Base-by-base conservation (phyloP, 495 filamentous ascomycete genomes). In the Immersiella caudata region DNA sequence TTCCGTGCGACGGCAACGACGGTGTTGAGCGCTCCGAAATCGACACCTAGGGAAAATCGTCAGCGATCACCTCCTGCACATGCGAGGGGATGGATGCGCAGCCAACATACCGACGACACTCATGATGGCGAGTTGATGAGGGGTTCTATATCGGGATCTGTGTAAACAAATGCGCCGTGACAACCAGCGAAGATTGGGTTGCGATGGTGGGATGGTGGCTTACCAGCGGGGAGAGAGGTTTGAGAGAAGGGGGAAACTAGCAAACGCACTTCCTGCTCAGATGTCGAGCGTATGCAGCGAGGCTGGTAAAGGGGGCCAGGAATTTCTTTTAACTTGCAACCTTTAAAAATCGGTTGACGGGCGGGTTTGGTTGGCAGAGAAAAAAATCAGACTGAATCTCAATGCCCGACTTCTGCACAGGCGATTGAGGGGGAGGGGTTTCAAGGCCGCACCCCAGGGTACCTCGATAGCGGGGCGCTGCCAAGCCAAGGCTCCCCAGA, bases 1-100 rank as follows among this genome's bases (percentile, higher is more conserved):
- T 98, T 98, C 76, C 94, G 85, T 71, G 95, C 94, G 79, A 98
- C 95, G 76, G 95, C 96, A 79, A 98, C 91, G 75, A 96, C 94
- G 70, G 94, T 97, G 84, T 96, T 97, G 74, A 96, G 91, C 29
- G 93, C 91, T 82, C 95, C 95, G 81, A 99, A 90, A 88, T 99
- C 95, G 75, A 97, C 88, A 76, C 95, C 93, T 84, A 40, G 56
- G 24, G 50, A 54, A 4, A 18, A 29, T 6, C 33, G 63, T 69
- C 59, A 62, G 50, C 27, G 11, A 68, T 26, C 36, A 67, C 74
- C 64, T 71, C 69, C 27, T 56, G 49, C 1, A 21, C 5, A 36
- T 18, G 26, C 29, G 4, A 16, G 36, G 21, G 54, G 26, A 35
- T 22, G 11, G 20, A 11, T 3, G 71, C 77, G 40, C 40, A 46